phyloP scores from a whole-genome alignment of 306 rosid genomes.

The Prunus salicina region DNA sequence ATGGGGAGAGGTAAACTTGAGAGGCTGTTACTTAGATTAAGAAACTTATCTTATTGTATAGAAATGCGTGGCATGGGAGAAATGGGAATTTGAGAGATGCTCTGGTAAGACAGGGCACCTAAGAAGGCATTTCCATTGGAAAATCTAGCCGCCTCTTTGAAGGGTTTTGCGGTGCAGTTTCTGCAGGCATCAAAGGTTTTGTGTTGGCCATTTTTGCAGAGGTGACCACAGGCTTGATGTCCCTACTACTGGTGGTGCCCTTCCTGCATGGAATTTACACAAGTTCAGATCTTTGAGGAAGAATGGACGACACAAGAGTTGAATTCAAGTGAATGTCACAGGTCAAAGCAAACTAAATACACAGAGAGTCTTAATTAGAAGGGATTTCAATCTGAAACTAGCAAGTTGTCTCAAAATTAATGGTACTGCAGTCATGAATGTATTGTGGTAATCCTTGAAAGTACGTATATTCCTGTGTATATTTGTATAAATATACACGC shows the following conservation, averaged over 20 bases:
- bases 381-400: background rate
- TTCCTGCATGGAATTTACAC: background rate
- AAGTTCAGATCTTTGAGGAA: background rate
- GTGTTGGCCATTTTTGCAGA: background rate
- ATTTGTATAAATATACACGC: no score
- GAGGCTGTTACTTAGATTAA: background rate
- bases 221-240: background rate
- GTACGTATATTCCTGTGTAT: no score
- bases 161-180: conserved; percentile 10
- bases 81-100: no score
- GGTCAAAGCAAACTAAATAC: background rate
- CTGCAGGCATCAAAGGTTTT: conserved; percentile 8
- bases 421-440: no score
- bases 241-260: background rate
- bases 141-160: conserved; percentile 30
- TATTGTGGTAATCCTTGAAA: no score
- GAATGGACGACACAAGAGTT: no score
- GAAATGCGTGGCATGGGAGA: no score
- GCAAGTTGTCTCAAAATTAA: background rate
- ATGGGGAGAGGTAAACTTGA: background rate
- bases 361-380: no score
- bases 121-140: background rate
- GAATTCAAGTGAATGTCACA: background rate
- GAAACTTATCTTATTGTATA: no score
- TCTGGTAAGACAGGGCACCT: no score